Base-by-base conservation (phyloP, 345 rosid genomes). In the Lenwebbia sp. region DNA sequence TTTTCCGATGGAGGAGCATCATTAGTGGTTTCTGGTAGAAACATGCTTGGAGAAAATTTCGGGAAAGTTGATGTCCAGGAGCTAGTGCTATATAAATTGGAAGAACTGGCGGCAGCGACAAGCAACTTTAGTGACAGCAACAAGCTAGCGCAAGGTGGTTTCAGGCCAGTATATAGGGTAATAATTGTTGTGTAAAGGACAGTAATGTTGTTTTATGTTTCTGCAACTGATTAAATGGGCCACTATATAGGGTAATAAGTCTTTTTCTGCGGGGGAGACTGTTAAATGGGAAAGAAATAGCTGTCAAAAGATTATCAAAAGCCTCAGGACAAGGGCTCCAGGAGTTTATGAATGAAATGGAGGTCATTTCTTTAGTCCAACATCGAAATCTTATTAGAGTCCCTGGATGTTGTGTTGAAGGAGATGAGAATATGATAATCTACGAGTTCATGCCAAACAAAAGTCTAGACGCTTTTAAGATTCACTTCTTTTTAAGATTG, bases 341-440 rank as follows among this genome's bases (percentile, higher is more conserved):
- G 84, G 92, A 91, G 82, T 91, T 92, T 74, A 83, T 84, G 86
- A 91, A 88, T 50, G 93, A 92, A 37, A 88, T 90, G 84, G 62
- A 82, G 49, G 88, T 92, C 15, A 90, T 92, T 11, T 85, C 90
- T 2, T 83, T 89, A 52, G 90, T 92, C 25, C 93, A 91, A 55
- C 89, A 92, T 41, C 65, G 86, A 23, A 92, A 89, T 87, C 86
- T 88, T 22, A 90, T 90, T 60, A 89, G 86, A 58, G 89, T 90
- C 3, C 83, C 85, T 3, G 92, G 92, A n/a, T 89, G 87, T 62
- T 86, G 90, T 47, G 85, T 88, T 47, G 87, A 88, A 22, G 87
- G 87, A 76, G 88, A 88, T 23, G 91, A 90, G 62, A 89, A 87
- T 85, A 90, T 89, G 85, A 41, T 90, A 54, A 44, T 87, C 25